Percentiles rank a stretch among this genome's conserved stretches.
phyloP scores from a whole-genome alignment of 2,329 filamentous ascomycete genomes.

The Talaromyces sp. region DNA sequence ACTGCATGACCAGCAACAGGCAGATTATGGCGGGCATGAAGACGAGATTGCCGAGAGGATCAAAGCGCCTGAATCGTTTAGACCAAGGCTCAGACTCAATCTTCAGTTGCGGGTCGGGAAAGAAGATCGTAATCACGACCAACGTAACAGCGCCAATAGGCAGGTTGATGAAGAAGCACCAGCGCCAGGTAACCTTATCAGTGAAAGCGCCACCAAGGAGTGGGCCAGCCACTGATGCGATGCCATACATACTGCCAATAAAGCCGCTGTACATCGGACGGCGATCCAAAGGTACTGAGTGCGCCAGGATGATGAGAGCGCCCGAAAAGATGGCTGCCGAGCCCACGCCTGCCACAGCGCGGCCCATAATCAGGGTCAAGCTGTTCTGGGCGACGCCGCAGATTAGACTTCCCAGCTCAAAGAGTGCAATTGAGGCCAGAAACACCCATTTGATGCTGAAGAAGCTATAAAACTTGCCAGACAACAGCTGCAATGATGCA shows the following conservation, averaged over 20 bases:
- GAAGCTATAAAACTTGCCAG: slow-evolving; percentile 44
- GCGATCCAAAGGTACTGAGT: slow-evolving; percentile 20
- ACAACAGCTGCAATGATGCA: slow-evolving; percentile 28
- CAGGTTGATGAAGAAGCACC: slow-evolving; percentile 35
- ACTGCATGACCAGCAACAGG: slow-evolving; percentile 47
- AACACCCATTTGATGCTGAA: slow-evolving; percentile 21
- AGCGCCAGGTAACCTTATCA: slow-evolving; percentile 31
- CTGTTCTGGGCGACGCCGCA: slow-evolving; percentile 32
- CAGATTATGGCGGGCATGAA: slow-evolving; percentile 45
- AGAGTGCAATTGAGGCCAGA: slow-evolving; percentile 30
- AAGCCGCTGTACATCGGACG: slow-evolving; percentile 20
- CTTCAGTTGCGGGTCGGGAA: slow-evolving; percentile 22
- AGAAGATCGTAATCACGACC: slow-evolving; percentile 29
- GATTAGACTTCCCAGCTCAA: slow-evolving; percentile 43
- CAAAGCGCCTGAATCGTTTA: slow-evolving; percentile 30
- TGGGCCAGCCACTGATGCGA: slow-evolving; percentile 16
- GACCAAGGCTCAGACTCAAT: slow-evolving; percentile 17
- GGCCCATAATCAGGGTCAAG: slow-evolving; percentile 26
- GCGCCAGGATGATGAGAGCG: slow-evolving; percentile 22
- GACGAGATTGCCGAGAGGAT: slow-evolving; percentile 40
- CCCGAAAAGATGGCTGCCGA: slow-evolving; percentile 22
- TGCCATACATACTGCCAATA: slow-evolving; percentile 14
- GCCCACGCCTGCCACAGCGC: slow-evolving; percentile 28
- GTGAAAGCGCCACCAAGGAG: slow-evolving; percentile 13
- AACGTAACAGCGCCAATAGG: slow-evolving; percentile 31